These are phyloP conservation scores for Prunus mume DNA, from an alignment of 306 rosid species.

Conservation along the genomic window DNA sequence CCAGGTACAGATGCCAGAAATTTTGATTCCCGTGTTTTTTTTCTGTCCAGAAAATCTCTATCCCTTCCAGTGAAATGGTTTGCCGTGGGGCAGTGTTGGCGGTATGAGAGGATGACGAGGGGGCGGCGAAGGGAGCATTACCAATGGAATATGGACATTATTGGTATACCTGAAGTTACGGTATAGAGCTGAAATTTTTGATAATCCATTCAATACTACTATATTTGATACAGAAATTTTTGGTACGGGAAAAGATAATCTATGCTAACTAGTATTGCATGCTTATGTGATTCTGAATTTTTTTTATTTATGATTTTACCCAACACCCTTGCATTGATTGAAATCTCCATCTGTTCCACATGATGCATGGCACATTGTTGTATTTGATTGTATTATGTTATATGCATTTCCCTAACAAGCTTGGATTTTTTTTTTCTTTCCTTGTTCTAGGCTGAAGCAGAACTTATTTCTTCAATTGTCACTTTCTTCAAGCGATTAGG, in stretches of 20 bases:
- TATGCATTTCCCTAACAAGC: constrained; percentile 14
- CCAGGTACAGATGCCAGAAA: constrained; percentile 36
- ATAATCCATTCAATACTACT: too few species aligned
- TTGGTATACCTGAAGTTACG: constrained; percentile 86
- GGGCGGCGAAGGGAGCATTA: constrained; percentile 96
- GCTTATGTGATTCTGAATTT: not conserved
- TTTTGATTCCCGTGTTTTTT: constrained; percentile 41
- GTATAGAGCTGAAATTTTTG: constrained; percentile 31
- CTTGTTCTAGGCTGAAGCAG: constrained; percentile 85
- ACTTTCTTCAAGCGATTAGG: constrained; percentile 83
- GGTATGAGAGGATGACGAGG: constrained; percentile 97
- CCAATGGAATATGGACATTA: constrained; percentile 97
- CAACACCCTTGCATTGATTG: not conserved
- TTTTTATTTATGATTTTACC: not conserved
- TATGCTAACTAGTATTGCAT: not conserved
- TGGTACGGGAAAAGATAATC: too few species aligned
- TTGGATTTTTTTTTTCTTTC: not conserved
- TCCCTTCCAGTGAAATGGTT: constrained; percentile 95
- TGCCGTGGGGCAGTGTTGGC: constrained; percentile 98
- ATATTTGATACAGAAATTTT: too few species aligned
- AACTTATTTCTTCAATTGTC: constrained; percentile 82
- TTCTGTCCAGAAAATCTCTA: constrained; percentile 71
- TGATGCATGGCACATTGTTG: not conserved
- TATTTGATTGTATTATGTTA: not conserved
- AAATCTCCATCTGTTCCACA: not conserved